Evolutionary conservation across 1,139 yeast genomes (phyloP).

Genomic region (Dujonia santamariae): DNA sequence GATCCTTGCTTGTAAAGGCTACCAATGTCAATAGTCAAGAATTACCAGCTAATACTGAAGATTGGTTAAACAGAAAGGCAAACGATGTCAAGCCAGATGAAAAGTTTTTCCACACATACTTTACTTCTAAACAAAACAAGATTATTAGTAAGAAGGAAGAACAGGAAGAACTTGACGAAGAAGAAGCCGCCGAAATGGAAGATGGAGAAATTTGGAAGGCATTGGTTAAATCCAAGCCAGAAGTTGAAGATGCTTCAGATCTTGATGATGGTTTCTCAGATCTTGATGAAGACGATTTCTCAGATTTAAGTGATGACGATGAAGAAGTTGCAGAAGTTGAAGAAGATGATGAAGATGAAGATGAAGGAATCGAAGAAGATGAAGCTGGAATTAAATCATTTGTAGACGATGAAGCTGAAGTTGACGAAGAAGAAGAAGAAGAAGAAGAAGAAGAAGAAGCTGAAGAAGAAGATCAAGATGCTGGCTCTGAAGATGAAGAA

Average conservation of each 20-base stretch:
- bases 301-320: slow-evolving; percentile 29
- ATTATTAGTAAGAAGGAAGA: slow-evolving; percentile 30
- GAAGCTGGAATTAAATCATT: slow-evolving; percentile 5
- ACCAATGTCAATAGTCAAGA: slow-evolving; percentile 46
- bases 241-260: slow-evolving; percentile 57
- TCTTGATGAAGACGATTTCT: slow-evolving; percentile 44
- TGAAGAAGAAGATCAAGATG: slow-evolving; percentile 8
- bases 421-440: slow-evolving; percentile 19
- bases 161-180: slow-evolving; percentile 26
- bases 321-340: slow-evolving; percentile 26
- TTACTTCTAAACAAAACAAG: slow-evolving; percentile 57
- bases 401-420: slow-evolving; percentile 14
- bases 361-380: slow-evolving; percentile 12
- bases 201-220: slow-evolving; percentile 92
- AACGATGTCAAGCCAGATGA: slow-evolving; percentile 83
- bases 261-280: slow-evolving; percentile 46
- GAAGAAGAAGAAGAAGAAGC: slow-evolving; percentile 18
- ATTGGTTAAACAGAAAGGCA: slow-evolving; percentile 71
- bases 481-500: slow-evolving; percentile 15
- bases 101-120: slow-evolving; percentile 84
- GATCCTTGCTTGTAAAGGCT: slow-evolving; percentile 67
- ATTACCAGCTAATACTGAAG: slow-evolving; percentile 74
- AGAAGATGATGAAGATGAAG: slow-evolving; percentile 16
- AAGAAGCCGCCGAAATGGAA: slow-evolving; percentile 54
- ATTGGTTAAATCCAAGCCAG: slow-evolving; percentile 79